These are phyloP conservation scores for Mallotus repandus DNA, from an alignment of 441 rosid genomes.

Conservation along the genomic window DNA sequence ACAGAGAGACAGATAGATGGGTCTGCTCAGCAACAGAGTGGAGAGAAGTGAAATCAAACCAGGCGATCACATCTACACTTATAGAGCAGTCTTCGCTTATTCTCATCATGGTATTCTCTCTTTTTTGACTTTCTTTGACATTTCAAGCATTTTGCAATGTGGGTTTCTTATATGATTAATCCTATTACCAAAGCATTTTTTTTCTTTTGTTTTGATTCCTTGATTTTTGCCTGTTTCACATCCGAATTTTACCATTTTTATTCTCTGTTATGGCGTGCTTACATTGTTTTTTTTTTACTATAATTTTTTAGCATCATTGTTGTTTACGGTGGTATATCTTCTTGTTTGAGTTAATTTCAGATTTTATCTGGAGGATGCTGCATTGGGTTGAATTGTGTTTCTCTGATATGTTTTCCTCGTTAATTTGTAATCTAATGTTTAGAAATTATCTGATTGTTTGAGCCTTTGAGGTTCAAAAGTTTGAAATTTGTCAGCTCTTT, in stretches of 20 bases:
- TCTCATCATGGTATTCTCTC: constrained; percentile 77
- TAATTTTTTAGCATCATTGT: too few relatives aligned
- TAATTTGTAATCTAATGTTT: constrained; percentile 1
- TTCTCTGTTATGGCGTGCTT: too few relatives aligned
- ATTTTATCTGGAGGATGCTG: constrained; percentile 1
- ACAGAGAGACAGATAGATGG: constrained; percentile 49
- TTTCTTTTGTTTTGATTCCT: not conserved
- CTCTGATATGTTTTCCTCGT: not conserved
- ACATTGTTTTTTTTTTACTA: too few relatives aligned
- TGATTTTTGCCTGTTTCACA: too few relatives aligned
- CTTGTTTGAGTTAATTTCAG: not conserved
- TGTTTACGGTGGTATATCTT: too few relatives aligned
- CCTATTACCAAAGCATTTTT: not conserved
- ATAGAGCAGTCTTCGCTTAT: constrained; percentile 89
- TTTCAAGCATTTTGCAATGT: constrained; percentile 13
- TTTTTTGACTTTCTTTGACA: not conserved
- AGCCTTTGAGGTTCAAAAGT: not conserved
- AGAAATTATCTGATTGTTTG: constrained; percentile 1
- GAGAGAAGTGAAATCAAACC: constrained; percentile 73
- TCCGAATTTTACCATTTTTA: too few relatives aligned
- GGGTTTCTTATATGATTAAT: constrained; percentile 6
- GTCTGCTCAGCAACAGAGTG: constrained; percentile 73
- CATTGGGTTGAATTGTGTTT: not conserved
- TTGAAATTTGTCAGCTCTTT: not conserved
- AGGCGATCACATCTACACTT: constrained; percentile 96